Conservation (phyloP, 2,329 filamentous ascomycete genomes). For the Cryphonectria japonica region DNA sequence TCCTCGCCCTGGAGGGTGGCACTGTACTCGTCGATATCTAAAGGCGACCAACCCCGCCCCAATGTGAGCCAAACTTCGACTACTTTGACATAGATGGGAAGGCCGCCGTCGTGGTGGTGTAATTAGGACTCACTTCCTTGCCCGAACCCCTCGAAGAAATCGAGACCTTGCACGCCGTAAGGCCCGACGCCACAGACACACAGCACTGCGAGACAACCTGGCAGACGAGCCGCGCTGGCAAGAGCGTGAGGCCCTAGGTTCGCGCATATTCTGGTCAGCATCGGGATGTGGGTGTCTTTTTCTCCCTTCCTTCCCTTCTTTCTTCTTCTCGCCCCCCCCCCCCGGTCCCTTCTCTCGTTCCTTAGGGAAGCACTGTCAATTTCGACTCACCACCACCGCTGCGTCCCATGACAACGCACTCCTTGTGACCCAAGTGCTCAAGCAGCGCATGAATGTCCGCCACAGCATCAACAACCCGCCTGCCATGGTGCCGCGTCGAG, state of each 20-base stretch:
- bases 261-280: neutral
- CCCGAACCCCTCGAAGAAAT: constrained; percentile 22
- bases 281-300: no score
- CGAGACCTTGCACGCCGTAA: constrained; percentile 15
- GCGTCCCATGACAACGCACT: constrained; percentile 22
- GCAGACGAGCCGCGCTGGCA: constrained; percentile 23
- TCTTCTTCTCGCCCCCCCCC: no score
- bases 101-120: no score
- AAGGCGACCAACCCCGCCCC: no score
- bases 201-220: constrained; percentile 22
- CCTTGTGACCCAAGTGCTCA: constrained; percentile 23
- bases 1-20: constrained; percentile 21
- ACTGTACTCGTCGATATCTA: constrained; percentile 21
- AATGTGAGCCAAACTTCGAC: neutral
- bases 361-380: neutral
- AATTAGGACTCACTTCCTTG: constrained; percentile 17
- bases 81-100: neutral
- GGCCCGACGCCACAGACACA: constrained; percentile 17
- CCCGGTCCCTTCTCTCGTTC: neutral
- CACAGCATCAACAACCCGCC: constrained; percentile 18
- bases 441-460: constrained; percentile 25
- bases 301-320: no score
- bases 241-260: constrained; percentile 22
- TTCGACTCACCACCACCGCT: constrained; percentile 25
- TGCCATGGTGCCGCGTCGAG: constrained; percentile 20